Conservation (phyloP, 805 yeast species). For the Wickerhamomyces rabaulensis region DNA sequence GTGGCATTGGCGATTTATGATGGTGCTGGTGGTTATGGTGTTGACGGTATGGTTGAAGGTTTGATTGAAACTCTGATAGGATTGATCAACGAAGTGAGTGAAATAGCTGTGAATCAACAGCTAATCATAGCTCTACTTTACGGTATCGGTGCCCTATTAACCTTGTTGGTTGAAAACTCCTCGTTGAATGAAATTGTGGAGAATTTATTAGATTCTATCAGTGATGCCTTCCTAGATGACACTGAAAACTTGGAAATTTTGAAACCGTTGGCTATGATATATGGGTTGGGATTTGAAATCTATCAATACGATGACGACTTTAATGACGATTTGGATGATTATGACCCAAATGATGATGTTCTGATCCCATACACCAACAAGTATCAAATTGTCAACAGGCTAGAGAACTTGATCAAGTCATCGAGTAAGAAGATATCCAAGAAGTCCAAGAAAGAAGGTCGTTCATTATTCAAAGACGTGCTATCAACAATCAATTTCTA, state of each 20-base stretch:
- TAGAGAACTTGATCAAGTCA: constrained; percentile 41
- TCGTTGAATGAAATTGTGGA: constrained; percentile 18
- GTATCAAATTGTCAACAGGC: constrained; percentile 36
- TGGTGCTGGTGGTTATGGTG: constrained; percentile 24
- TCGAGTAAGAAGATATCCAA: constrained; percentile 56
- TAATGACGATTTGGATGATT: constrained; percentile 29
- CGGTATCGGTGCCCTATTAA: constrained; percentile 21
- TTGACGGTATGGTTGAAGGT: constrained; percentile 17
- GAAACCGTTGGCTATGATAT: constrained; percentile 22
- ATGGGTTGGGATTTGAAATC: constrained; percentile 22
- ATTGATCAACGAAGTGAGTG: constrained; percentile 4
- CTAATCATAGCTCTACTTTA: constrained; percentile 18
- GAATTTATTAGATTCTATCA: constrained; percentile 15
- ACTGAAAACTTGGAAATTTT: constrained; percentile 15
- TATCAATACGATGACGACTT: constrained; percentile 34
- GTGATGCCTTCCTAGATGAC: constrained; percentile 14
- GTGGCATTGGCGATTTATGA: constrained; percentile 18
- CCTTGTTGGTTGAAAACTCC: constrained; percentile 12
- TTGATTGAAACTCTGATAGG: constrained; percentile 14
- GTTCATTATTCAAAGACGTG: constrained; percentile 57
- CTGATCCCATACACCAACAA: constrained; percentile 48
- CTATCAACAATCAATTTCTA: constrained; percentile 40
- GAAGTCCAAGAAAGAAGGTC: constrained; percentile 54
- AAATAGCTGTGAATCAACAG: constrained; percentile 7
- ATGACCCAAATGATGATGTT: constrained; percentile 38